Evolutionary conservation across 2,329 filamentous ascomycete genomes (phyloP).

Genomic region (Myriangium duriaei): DNA sequence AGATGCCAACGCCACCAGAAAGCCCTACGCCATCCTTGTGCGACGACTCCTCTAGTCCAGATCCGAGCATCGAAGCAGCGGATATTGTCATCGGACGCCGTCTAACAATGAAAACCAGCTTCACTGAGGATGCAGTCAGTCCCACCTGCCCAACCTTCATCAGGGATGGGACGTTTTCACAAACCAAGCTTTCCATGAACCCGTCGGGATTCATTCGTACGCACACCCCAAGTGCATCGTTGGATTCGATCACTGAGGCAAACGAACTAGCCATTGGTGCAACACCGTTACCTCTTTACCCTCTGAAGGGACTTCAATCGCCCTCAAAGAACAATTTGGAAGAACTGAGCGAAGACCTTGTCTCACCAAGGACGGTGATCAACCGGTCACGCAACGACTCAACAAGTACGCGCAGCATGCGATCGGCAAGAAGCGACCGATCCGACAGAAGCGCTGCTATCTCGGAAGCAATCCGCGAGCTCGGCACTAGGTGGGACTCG

Average conservation of each 20-base stretch:
- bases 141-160: neutral
- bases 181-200: neutral
- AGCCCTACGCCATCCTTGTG: constrained; percentile 5
- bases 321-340: neutral
- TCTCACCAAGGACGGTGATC: neutral
- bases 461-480: constrained; percentile 5
- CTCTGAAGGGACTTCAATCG: constrained; percentile 1
- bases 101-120: constrained; percentile 3
- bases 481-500: constrained; percentile 1
- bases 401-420: neutral
- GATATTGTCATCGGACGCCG: constrained; percentile 9
- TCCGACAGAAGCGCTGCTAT: constrained; percentile 2
- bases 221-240: neutral
- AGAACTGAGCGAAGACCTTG: neutral
- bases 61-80: constrained; percentile 1
- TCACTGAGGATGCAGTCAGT: neutral
- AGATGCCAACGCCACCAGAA: constrained; percentile 7
- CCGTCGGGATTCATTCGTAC: neutral
- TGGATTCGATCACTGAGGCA: neutral
- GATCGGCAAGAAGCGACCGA: neutral
- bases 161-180: neutral
- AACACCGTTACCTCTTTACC: constrained; percentile 4
- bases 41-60: neutral
- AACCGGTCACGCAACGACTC: constrained; percentile 5
- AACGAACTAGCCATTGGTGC: neutral